phyloP scores from a whole-genome alignment of 2,329 filamentous ascomycete genomes.

The Trichoderma koningiopsis region DNA sequence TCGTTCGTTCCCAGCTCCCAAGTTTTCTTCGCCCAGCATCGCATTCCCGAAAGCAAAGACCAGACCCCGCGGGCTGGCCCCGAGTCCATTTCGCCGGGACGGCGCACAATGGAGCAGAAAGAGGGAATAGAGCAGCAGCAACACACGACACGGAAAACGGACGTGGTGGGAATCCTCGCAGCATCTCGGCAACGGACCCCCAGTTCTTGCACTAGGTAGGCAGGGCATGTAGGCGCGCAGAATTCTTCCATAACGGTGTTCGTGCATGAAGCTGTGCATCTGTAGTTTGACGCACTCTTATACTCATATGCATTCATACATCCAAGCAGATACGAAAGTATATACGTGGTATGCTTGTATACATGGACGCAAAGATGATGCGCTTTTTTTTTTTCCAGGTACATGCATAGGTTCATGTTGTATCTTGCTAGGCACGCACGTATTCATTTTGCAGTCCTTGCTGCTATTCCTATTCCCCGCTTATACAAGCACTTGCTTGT shows the following conservation, averaged over 20 bases:
- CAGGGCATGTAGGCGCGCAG: not conserved
- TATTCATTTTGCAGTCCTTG: not conserved
- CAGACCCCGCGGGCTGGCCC: not conserved
- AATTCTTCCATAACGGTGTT: not conserved
- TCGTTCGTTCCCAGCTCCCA: constrained; percentile 10
- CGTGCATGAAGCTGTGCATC: constrained; percentile 6
- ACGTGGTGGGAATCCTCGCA: not conserved
- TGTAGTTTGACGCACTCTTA: not conserved
- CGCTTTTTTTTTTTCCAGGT: not conserved
- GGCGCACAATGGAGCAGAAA: not conserved
- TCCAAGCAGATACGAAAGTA: not conserved
- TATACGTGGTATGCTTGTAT: not conserved
- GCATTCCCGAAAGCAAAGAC: not conserved
- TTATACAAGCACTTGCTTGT: not conserved
- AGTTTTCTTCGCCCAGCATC: not conserved
- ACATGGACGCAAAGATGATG: not conserved
- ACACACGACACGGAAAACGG: not conserved
- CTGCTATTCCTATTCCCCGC: not conserved
- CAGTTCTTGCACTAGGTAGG: not conserved
- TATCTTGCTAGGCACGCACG: too few species aligned
- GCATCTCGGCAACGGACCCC: not conserved
- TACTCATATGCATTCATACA: not conserved
- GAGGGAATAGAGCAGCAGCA: not conserved
- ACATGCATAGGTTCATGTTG: not conserved
- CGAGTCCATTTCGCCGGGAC: not conserved